Evolutionary conservation across 371 early-diverging fungal species (phyloP), one percentile per base, ranked within the genome.

Genomic region (Mortierella sp.): DNA sequence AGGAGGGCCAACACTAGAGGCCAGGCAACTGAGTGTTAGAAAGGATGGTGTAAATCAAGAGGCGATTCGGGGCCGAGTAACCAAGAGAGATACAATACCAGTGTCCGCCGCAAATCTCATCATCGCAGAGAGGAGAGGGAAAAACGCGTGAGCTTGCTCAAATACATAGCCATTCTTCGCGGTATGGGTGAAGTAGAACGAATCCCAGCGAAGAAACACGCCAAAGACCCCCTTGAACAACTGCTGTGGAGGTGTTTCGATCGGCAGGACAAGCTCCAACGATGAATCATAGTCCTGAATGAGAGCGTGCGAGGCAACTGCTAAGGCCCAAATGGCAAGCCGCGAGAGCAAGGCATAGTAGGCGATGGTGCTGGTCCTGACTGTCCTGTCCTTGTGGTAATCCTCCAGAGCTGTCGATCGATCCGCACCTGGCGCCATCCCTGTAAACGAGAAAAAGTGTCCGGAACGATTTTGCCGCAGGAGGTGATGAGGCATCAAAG

Each of bases 71-170:
- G n/a, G n/a, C n/a, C n/a, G 34, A 34, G 10, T 34, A 34, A 34
- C 34, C 4, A 34, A 34, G 10, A 34, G 4, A 34, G 3, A 31
- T 31, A 9, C 16, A 17, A 13, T 80, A 83, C 88, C 71, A 13
- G 88, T 82, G 47, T 81, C 65, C 13, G 85, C 67, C 8, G 90
- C 46, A 9, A 74, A 19, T 37, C 89, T 80, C 64, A 90, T 81
- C 21, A 90, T 49, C 14, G 86, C 48, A 1, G 97, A 96, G 57
- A 93, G 70, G 25, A 93, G 78, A 7, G 98, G 97, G 78, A 96
- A 94, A 79, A 98, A 98, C 0, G 98, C 98, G 77, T 91, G 86
- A 71, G 91, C 91, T 68, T 97, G 94, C 68, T 98, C 98, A 74
- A 86, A 93, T 0, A 85, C 68, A 72, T 97, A 97, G 12, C 95